phyloP scores from a whole-genome alignment of 169 alveolate species.

The Cryptosporidium felis region DNA sequence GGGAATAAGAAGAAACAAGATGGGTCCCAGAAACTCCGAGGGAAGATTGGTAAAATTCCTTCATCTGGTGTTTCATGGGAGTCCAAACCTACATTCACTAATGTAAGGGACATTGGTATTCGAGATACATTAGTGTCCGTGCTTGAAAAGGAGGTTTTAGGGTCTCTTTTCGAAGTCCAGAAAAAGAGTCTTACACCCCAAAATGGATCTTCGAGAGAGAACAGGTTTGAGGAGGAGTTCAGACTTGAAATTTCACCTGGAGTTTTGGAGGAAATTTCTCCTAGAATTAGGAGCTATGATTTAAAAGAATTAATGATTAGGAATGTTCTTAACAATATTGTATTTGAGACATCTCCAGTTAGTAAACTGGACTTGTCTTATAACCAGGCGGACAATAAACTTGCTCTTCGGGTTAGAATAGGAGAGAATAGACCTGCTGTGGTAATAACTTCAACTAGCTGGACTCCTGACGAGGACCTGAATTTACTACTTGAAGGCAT shows the following conservation, averaged over 20 bases:
- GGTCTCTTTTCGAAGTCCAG: too few relatives aligned
- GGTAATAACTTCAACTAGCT: slow-evolving; percentile 87
- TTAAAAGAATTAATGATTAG: slow-evolving; percentile 10
- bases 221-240: slow-evolving; percentile 1
- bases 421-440: slow-evolving; percentile 81
- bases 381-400: background rate
- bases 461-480: slow-evolving; percentile 91
- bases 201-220: too few relatives aligned
- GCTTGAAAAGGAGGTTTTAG: too few relatives aligned
- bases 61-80: too few relatives aligned
- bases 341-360: slow-evolving; percentile 29
- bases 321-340: slow-evolving; percentile 63
- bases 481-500: slow-evolving; percentile 76
- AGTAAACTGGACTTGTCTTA: slow-evolving; percentile 5
- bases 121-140: too few relatives aligned
- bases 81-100: too few relatives aligned
- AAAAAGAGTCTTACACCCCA: too few relatives aligned
- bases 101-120: too few relatives aligned
- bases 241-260: background rate
- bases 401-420: background rate
- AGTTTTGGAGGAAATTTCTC: slow-evolving; percentile 2
- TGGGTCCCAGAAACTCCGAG: too few relatives aligned
- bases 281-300: background rate
- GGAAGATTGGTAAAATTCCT: too few relatives aligned
- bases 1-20: slow-evolving; percentile 4